These are phyloP conservation scores for sunflower (Helianthus annuus) DNA, from an alignment of 129 eudicot genomes.

Conservation along the genomic window DNA sequence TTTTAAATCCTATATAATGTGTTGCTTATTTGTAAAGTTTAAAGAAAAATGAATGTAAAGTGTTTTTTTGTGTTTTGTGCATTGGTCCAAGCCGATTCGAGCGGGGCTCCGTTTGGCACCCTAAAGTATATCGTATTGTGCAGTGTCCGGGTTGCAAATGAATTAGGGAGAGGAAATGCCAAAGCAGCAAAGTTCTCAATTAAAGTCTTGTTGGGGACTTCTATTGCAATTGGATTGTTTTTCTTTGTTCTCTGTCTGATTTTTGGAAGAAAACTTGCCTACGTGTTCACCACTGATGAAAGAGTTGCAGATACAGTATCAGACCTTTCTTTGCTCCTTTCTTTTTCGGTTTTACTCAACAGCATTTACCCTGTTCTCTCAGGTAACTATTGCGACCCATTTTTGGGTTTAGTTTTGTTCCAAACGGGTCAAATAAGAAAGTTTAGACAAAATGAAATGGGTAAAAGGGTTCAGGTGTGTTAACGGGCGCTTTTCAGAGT, in stretches of 20 bases:
- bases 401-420: not conserved
- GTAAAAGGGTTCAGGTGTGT: not conserved
- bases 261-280: slow-evolving; percentile 57
- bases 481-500: not conserved
- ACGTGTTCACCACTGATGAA: slow-evolving; percentile 62
- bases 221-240: slow-evolving; percentile 54
- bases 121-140: not conserved
- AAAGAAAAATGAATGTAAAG: too few species aligned
- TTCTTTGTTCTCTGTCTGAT: slow-evolving; percentile 60
- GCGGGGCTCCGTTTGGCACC: too few species aligned
- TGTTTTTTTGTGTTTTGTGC: too few species aligned
- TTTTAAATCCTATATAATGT: too few species aligned
- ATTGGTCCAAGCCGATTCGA: too few species aligned
- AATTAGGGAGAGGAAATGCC: slow-evolving; percentile 85
- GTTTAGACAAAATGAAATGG: not conserved
- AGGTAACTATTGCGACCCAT: slow-evolving; percentile 35
- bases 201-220: slow-evolving; percentile 64
- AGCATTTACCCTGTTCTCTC: slow-evolving; percentile 87
- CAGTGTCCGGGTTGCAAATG: slow-evolving; percentile 92
- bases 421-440: not conserved
- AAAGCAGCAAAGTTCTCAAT: slow-evolving; percentile 77
- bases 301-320: slow-evolving; percentile 68
- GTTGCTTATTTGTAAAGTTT: not conserved
- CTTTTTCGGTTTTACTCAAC: slow-evolving; percentile 66
- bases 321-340: slow-evolving; percentile 60